Evolutionary conservation across 2,329 filamentous ascomycete species (phyloP), one percentile per base, ranked within the genome.

Genomic region (Aspergillus tamarii): DNA sequence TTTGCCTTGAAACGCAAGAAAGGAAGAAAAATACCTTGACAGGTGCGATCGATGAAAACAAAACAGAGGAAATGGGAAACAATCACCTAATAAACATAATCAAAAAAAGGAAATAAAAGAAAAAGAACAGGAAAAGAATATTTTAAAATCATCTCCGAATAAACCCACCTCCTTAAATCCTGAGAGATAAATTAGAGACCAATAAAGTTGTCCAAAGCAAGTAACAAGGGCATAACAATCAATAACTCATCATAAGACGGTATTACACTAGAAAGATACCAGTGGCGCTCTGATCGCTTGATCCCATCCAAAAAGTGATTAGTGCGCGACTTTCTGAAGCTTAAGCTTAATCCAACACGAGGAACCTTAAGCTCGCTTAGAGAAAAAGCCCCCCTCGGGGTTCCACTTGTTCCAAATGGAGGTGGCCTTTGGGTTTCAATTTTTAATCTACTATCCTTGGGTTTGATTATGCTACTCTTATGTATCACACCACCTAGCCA

Each of bases 321-420:
- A 75, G 75, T 73, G 74, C 71, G 70, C 67, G 66, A 70, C 72
- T 74, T 71, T 67, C 66, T 69, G 74, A 75, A 78, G 75, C 76
- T 79, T 79, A 79, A 79, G 77, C 77, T 79, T 79, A 79, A 79
- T 78, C 76, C 75, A 72, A 79, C 77, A 78, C 76, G 76, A 78
- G 76, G 76, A 76, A 76, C 71, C 73, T 74, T 76, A 75, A 75
- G 71, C 73, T 75, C 72, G 74, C 72, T 75, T 76, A 76, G 69
- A 72, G 66, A 69, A 63, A 45, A 54, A 60, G 57, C 59, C 62
- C 64, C 32, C 61, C 57, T 56, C 57, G 63, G 57, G 61, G 62
- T 46, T 58, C 63, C 58, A 57, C 60, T 64, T 55, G 50, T 66
- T 63, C 57, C 53, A 54, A 54, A 54, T 54, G 52, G n/a, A 36